These are phyloP conservation scores for Sarcomyxa edulis DNA, from an alignment of 768 basidiomycete genomes.

Conservation along the genomic window DNA sequence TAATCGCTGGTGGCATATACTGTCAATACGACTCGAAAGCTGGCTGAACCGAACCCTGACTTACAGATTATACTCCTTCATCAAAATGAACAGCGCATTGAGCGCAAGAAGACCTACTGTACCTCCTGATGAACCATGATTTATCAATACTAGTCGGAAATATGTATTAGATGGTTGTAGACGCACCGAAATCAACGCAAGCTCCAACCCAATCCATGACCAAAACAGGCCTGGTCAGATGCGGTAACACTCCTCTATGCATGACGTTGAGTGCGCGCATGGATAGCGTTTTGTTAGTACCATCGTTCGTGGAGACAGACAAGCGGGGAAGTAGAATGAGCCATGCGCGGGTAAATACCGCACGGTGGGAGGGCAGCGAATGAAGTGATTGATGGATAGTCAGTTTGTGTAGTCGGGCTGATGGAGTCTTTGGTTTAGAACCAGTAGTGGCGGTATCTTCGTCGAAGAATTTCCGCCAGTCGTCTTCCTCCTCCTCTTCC, in stretches of 20 bases:
- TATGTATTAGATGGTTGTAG: background rate
- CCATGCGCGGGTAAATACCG: slow-evolving; percentile 82
- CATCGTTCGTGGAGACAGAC: slow-evolving; percentile 28
- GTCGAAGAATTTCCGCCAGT: slow-evolving; percentile 87
- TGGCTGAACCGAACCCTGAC: slow-evolving; percentile 19
- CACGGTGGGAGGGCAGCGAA: slow-evolving; percentile 69
- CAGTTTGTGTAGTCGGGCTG: slow-evolving; percentile 54
- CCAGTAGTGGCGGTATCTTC: slow-evolving; percentile 39
- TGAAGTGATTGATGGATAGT: slow-evolving; percentile 77
- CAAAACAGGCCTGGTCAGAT: slow-evolving; percentile 69
- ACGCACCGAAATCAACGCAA: slow-evolving; percentile 75
- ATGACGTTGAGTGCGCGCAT: slow-evolving; percentile 68
- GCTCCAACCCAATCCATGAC: slow-evolving; percentile 92
- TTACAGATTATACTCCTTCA: slow-evolving; percentile 90
- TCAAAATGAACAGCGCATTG: slow-evolving; percentile 87
- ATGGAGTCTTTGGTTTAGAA: slow-evolving; percentile 25
- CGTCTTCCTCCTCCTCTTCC: slow-evolving; percentile 39
- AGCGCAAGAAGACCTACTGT: slow-evolving; percentile 82
- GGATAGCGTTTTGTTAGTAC: slow-evolving; percentile 35
- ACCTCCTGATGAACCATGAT: slow-evolving; percentile 48
- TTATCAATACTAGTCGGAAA: background rate
- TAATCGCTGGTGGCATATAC: slow-evolving; percentile 66
- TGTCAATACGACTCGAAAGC: slow-evolving; percentile 1
- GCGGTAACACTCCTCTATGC: slow-evolving; percentile 80
- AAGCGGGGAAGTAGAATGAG: slow-evolving; percentile 62